Conservation (phyloP, 2,329 filamentous ascomycete genomes). For the Magnaporthales sp. region DNA sequence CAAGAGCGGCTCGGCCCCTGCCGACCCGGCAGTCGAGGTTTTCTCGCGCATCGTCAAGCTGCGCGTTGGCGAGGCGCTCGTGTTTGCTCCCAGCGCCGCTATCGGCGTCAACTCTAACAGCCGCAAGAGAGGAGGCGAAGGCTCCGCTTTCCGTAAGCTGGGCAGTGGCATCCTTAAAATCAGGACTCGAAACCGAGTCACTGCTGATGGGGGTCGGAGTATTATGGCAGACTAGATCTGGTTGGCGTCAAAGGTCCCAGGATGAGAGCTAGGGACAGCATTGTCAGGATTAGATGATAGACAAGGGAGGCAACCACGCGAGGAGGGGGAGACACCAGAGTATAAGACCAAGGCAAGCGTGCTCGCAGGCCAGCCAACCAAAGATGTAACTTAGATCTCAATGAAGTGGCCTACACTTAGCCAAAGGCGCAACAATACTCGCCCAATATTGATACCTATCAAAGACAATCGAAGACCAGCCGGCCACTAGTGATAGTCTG, state of each 20-base stretch:
- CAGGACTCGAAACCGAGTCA: constrained; percentile 30
- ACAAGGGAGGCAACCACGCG: not conserved
- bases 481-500: too few species aligned
- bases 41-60: constrained; percentile 34
- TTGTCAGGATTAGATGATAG: not conserved
- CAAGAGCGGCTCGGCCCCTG: not conserved
- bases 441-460: too few species aligned
- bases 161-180: constrained; percentile 30
- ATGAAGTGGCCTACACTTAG: too few species aligned
- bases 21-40: constrained; percentile 20
- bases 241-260: not conserved
- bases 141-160: constrained; percentile 17
- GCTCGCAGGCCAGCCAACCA: not conserved
- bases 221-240: constrained; percentile 27
- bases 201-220: constrained; percentile 33
- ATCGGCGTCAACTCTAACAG: constrained; percentile 18
- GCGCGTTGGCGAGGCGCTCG: constrained; percentile 33
- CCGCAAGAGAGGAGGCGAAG: not conserved
- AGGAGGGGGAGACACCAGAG: not conserved
- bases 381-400: not conserved
- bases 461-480: too few species aligned
- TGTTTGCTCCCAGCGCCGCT: constrained; percentile 37
- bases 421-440: too few species aligned
- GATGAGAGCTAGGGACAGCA: not conserved
- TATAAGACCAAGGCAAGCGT: not conserved